Base-by-base conservation (phyloP, 78 protist species). In the Guillardia theta region DNA sequence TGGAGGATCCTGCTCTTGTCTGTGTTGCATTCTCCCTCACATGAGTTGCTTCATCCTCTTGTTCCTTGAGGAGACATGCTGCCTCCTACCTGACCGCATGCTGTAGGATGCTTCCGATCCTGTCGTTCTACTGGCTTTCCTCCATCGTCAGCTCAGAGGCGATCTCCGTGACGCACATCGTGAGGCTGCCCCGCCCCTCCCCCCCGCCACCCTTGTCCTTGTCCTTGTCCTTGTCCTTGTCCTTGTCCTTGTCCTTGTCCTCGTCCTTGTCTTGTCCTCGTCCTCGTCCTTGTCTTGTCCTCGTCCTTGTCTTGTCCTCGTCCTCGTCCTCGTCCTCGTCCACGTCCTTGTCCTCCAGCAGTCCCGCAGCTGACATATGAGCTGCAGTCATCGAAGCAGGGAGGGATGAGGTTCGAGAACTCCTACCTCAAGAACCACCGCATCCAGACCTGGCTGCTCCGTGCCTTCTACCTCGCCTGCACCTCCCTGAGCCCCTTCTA, bases 121-220 rank as follows among this genome's bases (percentile, higher is more conserved):
- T 78, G 24, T 78, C 90, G 21, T 78, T 78, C 48, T 78, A 78
- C 48, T 78, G 90, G 90, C 44, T 43, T 18, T 78, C 90, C 33
- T 78, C 90, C 8, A 36, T 78, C 48, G 19, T 78, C 43, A 36
- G 46, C 33, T 10, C 83, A 36, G 83, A 70, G 41, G 33, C 45
- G 46, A 70, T 70, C 41, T 15, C 9, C 41, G 45, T 70, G 46
- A 33, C 83, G 21, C 6, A 22, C 83, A 15, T 33, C 41, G 46
- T 24, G 15, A 4, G 46, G 0, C 41, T 18, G 46, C 41, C 41
- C 6, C 45, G 27, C 41, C 41, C 41, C 0, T 33, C 6, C 83
- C 41, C 22, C 41, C 83, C 41, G 10, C 41, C 83, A 24, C 41
- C 83, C 6, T 43, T 18, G n/a, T 24, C 83, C 6, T 6, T 18